Conservation (phyloP, 140 eudicot species). For the Bidens hawaiensis region DNA sequence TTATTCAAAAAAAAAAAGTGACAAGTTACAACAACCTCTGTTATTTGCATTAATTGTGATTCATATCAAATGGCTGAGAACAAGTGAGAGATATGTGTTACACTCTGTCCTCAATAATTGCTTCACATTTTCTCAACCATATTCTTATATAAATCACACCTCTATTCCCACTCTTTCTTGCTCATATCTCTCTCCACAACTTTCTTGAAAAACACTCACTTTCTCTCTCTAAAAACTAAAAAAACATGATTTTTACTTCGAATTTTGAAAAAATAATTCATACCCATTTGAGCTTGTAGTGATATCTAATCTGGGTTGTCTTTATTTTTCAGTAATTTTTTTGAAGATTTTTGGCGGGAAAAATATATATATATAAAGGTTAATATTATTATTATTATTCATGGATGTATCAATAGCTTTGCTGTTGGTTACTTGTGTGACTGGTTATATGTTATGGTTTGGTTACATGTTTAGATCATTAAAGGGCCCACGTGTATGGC, state of each 20-base stretch:
- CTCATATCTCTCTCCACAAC: slow-evolving; percentile 19
- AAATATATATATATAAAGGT: too few species aligned
- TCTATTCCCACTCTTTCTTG: slow-evolving; percentile 9
- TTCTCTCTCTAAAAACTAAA: slow-evolving; percentile 1
- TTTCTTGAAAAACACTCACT: neutral
- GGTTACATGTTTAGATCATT: slow-evolving; percentile 69
- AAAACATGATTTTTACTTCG: neutral
- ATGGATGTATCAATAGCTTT: slow-evolving; percentile 67
- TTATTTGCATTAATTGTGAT: slow-evolving; percentile 61
- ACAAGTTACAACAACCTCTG: slow-evolving; percentile 54
- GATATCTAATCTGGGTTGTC: slow-evolving; percentile 22
- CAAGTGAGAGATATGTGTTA: slow-evolving; percentile 26
- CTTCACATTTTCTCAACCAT: slow-evolving; percentile 42
- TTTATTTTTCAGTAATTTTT: slow-evolving; percentile 6
- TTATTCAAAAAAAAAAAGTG: slow-evolving; percentile 11
- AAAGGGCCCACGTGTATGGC: slow-evolving; percentile 98
- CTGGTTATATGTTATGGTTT: slow-evolving; percentile 76
- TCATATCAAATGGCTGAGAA: slow-evolving; percentile 51
- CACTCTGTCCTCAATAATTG: slow-evolving; percentile 78
- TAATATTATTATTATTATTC: too few species aligned
- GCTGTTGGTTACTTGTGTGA: slow-evolving; percentile 52
- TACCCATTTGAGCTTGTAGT: slow-evolving; percentile 2
- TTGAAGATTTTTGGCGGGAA: slow-evolving; percentile 33
- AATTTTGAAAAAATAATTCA: slow-evolving; percentile 14
- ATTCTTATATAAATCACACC: slow-evolving; percentile 61